Percentiles rank a stretch among this genome's conserved stretches.
Evolutionary conservation across 305 asterid species (phyloP).

Genomic region (Fraxinus dipetala): DNA sequence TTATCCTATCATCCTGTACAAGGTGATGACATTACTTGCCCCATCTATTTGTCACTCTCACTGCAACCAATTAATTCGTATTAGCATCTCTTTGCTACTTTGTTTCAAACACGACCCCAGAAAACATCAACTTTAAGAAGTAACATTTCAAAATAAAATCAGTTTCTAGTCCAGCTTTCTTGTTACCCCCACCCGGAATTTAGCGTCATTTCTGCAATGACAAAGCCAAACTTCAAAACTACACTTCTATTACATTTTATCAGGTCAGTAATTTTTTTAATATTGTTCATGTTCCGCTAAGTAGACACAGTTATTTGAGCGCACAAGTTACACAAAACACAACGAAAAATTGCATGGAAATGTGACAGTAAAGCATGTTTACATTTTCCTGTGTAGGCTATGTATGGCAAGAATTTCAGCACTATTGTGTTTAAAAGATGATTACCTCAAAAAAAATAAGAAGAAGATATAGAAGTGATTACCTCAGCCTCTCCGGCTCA

Average conservation of each 20-base stretch:
- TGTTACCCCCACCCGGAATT: not conserved
- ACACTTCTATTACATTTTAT: not conserved
- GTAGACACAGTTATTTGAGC: not conserved
- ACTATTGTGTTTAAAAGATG: not conserved
- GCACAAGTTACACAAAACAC: not conserved
- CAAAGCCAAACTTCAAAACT: not conserved
- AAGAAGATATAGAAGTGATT: constrained; percentile 11
- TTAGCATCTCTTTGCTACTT: not conserved
- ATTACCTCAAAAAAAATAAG: not conserved
- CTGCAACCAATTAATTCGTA: not conserved
- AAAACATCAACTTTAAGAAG: not conserved
- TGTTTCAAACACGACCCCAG: not conserved
- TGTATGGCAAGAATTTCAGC: not conserved
- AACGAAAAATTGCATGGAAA: not conserved
- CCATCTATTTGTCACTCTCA: not conserved
- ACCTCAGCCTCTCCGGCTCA: constrained; percentile 83
- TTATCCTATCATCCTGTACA: not conserved
- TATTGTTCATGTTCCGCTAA: not conserved
- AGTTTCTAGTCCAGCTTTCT: not conserved
- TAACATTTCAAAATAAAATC: not conserved
- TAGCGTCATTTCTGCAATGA: not conserved
- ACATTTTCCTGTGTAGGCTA: not conserved
- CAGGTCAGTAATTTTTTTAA: not conserved
- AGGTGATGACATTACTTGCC: not conserved
- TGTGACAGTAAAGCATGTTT: not conserved